Conservation (phyloP, 2,329 filamentous ascomycete species). For the Fusarium goolgardi region DNA sequence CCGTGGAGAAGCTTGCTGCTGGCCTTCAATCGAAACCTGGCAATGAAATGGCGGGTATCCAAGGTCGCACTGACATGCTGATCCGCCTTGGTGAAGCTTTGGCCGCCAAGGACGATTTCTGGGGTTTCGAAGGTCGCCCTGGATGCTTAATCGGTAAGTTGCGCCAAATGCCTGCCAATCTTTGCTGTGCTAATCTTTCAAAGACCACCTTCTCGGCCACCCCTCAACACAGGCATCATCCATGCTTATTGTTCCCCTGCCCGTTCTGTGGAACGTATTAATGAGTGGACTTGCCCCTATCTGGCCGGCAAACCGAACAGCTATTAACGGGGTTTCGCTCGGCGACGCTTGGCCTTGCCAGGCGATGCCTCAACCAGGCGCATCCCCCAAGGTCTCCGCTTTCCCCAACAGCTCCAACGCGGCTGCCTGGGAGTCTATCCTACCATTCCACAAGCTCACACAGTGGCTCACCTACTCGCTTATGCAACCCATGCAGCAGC, state of each 20-base stretch:
- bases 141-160: conserved; percentile 90
- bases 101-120: conserved; percentile 80
- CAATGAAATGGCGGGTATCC: conserved; percentile 85
- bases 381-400: conserved; percentile 51
- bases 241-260: conserved; percentile 85
- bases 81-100: conserved; percentile 80
- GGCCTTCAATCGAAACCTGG: conserved; percentile 85
- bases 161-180: not conserved
- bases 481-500: conserved; percentile 87
- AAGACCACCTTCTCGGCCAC: conserved; percentile 93
- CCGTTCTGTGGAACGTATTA: conserved; percentile 89
- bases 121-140: conserved; percentile 84
- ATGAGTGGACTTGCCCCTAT: conserved; percentile 88
- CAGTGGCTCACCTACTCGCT: conserved; percentile 96
- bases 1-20: conserved; percentile 77
- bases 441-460: conserved; percentile 93
- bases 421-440: conserved; percentile 76
- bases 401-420: conserved; percentile 44
- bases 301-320: conserved; percentile 88
- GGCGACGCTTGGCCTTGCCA: conserved; percentile 95
- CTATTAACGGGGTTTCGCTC: conserved; percentile 85
- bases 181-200: conserved; percentile 31
- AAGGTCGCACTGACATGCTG: conserved; percentile 85
- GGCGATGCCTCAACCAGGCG: conserved; percentile 75
- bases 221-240: conserved; percentile 90